phyloP scores from a whole-genome alignment of 1,284 basidiomycete species.

The Tetrapyrgos nigripes region DNA sequence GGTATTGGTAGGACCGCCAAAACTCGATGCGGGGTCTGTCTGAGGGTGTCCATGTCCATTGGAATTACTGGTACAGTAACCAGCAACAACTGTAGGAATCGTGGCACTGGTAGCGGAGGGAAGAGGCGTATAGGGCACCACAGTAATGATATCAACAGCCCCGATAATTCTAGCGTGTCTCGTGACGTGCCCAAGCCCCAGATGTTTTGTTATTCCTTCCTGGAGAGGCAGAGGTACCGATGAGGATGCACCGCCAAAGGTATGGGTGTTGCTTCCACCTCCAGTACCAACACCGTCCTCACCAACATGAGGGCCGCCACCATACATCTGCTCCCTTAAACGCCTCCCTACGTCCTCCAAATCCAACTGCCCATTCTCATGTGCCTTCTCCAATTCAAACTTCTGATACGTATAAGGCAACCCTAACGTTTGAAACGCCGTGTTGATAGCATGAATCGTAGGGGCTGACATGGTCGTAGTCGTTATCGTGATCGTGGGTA shows the following conservation, averaged over 20 bases:
- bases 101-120: too few relatives aligned
- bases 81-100: too few relatives aligned
- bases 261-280: too few relatives aligned
- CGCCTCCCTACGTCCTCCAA: neutral
- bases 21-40: slow-evolving; percentile 25
- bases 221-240: slow-evolving; percentile 24
- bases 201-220: slow-evolving; percentile 21
- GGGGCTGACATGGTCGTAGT: slow-evolving; percentile 74
- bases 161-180: slow-evolving; percentile 84
- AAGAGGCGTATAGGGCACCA: slow-evolving; percentile 32
- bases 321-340: neutral
- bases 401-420: slow-evolving; percentile 63
- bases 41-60: neutral
- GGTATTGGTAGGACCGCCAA: slow-evolving; percentile 30
- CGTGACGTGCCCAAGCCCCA: slow-evolving; percentile 55
- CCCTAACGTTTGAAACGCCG: slow-evolving; percentile 82
- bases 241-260: slow-evolving; percentile 37
- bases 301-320: neutral
- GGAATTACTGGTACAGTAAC: neutral
- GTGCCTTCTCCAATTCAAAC: slow-evolving; percentile 30
- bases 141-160: slow-evolving; percentile 91
- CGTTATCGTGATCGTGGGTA: slow-evolving; percentile 93
- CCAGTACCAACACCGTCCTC: neutral
- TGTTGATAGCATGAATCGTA: slow-evolving; percentile 39
- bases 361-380: too few relatives aligned